Evolutionary conservation across 805 yeast species (phyloP).

Genomic region (Cyberlindnera petersonii): DNA sequence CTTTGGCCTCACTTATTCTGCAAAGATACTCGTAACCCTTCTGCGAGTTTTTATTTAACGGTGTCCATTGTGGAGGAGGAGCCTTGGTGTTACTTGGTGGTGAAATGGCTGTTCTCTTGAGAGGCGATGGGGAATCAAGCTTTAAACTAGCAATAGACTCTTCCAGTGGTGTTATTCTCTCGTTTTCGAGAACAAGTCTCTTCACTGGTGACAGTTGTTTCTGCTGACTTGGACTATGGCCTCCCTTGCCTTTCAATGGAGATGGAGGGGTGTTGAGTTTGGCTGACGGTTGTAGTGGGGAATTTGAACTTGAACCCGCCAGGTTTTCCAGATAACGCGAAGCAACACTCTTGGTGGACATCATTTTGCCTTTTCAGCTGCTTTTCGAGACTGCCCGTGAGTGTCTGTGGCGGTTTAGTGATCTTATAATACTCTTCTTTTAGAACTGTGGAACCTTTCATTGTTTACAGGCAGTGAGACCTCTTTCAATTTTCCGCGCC

Average conservation of each 20-base stretch:
- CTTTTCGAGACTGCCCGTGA: not conserved
- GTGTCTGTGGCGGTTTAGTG: not conserved
- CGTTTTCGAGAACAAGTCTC: slow-evolving; percentile 12
- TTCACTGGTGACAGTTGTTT: slow-evolving; percentile 2
- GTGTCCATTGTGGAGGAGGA: slow-evolving; percentile 18
- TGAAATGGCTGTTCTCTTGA: slow-evolving; percentile 18
- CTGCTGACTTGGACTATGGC: slow-evolving; percentile 1
- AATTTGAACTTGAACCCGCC: slow-evolving; percentile 3
- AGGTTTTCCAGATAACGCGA: slow-evolving; percentile 28
- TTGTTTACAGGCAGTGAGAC: not conserved
- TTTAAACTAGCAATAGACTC: slow-evolving; percentile 22
- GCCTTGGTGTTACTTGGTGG: not conserved
- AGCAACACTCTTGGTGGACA: slow-evolving; percentile 22
- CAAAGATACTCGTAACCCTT: slow-evolving; percentile 75
- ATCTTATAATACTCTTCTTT: too few relatives aligned
- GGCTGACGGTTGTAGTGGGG: slow-evolving; percentile 21
- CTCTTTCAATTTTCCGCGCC: too few relatives aligned
- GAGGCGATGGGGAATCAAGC: slow-evolving; percentile 27
- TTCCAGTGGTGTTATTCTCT: slow-evolving; percentile 15
- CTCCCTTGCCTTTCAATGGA: slow-evolving; percentile 1
- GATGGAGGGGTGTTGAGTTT: slow-evolving; percentile 16
- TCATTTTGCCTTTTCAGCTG: not conserved
- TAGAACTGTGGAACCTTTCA: not conserved
- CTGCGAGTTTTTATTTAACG: slow-evolving; percentile 14
- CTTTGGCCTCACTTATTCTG: slow-evolving; percentile 74